Conservation (phyloP, 139 green algal genomes). For the Chlorella sp. region DNA sequence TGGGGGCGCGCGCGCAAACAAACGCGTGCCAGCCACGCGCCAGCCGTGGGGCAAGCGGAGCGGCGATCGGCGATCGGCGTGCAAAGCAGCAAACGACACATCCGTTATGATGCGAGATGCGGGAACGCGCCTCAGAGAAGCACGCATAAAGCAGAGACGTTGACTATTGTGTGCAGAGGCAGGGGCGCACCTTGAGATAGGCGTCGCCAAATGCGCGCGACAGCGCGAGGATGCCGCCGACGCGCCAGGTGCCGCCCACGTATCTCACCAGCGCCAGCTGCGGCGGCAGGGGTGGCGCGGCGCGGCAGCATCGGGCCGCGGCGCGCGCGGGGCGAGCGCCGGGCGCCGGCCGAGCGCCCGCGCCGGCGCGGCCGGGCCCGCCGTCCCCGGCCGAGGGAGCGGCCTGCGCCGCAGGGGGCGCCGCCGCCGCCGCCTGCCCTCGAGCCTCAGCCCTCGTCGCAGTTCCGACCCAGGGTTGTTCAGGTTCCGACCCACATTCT, state of each 20-base stretch:
- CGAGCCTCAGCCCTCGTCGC: no score
- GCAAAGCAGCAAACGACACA: not conserved
- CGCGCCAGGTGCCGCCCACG: constrained; percentile 87
- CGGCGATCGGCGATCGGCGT: not conserved
- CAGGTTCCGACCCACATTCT: no score
- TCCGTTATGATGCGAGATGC: not conserved
- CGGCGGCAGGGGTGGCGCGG: no score
- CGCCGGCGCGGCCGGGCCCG: no score
- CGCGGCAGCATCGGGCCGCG: no score
- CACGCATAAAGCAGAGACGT: not conserved
- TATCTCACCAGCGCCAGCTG: constrained; percentile 79
- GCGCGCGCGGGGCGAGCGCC: no score
- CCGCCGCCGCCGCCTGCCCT: no score
- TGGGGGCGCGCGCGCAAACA: not conserved
- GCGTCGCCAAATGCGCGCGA: constrained; percentile 94
- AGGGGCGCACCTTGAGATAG: constrained; percentile 80
- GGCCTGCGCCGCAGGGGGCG: no score
- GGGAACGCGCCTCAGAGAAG: not conserved
- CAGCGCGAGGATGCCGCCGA: constrained; percentile 94
- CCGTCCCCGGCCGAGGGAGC: no score
- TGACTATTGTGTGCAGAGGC: not conserved
- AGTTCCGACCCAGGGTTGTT: no score
- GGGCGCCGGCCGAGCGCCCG: no score
- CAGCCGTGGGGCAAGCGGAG: not conserved
- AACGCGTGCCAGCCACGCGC: not conserved